phyloP scores from a whole-genome alignment of 1,284 basidiomycete species.

The Cerrena zonata region DNA sequence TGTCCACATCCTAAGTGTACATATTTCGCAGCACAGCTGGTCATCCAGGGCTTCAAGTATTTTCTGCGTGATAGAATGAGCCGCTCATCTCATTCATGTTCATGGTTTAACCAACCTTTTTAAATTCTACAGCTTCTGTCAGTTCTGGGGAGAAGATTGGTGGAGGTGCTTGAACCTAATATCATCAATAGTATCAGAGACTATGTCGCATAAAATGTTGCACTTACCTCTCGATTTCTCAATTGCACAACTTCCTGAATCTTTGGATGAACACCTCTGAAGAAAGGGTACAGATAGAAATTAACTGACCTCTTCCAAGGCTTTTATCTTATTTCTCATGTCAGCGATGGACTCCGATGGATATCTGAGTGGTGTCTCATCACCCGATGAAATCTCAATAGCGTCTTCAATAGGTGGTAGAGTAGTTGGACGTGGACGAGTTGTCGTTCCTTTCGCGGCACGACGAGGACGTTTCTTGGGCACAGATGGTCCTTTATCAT shows the following conservation, averaged over 20 bases:
- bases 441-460: background rate
- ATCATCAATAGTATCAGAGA: slow-evolving; percentile 23
- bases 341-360: background rate
- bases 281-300: background rate
- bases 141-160: background rate
- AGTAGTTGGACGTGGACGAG: no score
- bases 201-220: no score
- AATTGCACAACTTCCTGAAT: background rate
- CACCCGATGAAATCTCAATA: slow-evolving; percentile 4
- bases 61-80: slow-evolving; percentile 23
- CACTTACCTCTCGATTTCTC: no score
- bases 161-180: slow-evolving; percentile 7
- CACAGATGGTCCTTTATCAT: slow-evolving; percentile 27
- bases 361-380: slow-evolving; percentile 6
- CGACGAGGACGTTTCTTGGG: slow-evolving; percentile 3
- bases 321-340: slow-evolving; percentile 15
- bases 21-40: slow-evolving; percentile 55
- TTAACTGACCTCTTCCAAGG: slow-evolving; percentile 18
- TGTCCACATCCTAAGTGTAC: slow-evolving; percentile 53
- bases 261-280: background rate
- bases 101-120: background rate
- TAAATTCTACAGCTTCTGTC: background rate
- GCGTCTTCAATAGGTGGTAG: slow-evolving; percentile 9
- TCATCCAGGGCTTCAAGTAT: slow-evolving; percentile 46
- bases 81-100: slow-evolving; percentile 1